A percentile compares a stretch with the other conserved stretches of the same genome.
Evolutionary conservation across 441 rosid genomes (phyloP).

Genomic region (Geranium incanum): DNA sequence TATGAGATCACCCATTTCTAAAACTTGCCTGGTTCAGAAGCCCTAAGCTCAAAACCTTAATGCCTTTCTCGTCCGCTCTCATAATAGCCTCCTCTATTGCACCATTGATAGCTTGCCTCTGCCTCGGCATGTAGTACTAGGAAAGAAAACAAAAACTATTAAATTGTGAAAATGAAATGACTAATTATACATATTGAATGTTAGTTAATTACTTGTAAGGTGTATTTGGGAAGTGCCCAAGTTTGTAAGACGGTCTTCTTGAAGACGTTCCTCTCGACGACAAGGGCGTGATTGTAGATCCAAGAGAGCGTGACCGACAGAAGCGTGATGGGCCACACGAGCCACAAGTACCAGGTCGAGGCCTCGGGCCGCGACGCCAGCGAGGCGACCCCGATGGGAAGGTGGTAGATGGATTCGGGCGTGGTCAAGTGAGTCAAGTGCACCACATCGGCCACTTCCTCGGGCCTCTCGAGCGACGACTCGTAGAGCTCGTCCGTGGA

Average conservation of each 20-base stretch:
- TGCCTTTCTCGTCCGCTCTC: constrained; percentile 46
- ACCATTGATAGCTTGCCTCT: constrained; percentile 30
- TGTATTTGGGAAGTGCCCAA: constrained; percentile 43
- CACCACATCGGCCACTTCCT: constrained; percentile 38
- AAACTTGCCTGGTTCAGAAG: constrained; percentile 50
- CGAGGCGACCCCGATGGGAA: constrained; percentile 27
- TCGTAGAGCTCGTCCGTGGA: constrained; percentile 33
- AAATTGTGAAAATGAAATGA: too few relatives aligned
- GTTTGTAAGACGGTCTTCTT: constrained; percentile 38
- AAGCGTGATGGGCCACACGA: constrained; percentile 28
- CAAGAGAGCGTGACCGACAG: constrained; percentile 17
- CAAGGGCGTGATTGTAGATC: constrained; percentile 26
- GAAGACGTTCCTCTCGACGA: constrained; percentile 36
- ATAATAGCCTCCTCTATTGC: constrained; percentile 44
- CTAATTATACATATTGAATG: too few relatives aligned
- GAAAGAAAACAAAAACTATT: too few relatives aligned
- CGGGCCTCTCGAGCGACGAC: constrained; percentile 28
- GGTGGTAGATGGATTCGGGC: constrained; percentile 43
- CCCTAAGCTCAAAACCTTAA: constrained; percentile 45
- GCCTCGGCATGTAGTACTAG: constrained; percentile 20
- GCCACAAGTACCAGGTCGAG: constrained; percentile 24
- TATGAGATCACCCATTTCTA: too few relatives aligned
- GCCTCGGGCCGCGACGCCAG: constrained; percentile 26
- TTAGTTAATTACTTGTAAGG: constrained; percentile 23
- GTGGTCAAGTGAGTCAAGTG: constrained; percentile 51